phyloP scores from a whole-genome alignment of 2,329 filamentous ascomycete genomes.

The Colletotrichum sublineola region DNA sequence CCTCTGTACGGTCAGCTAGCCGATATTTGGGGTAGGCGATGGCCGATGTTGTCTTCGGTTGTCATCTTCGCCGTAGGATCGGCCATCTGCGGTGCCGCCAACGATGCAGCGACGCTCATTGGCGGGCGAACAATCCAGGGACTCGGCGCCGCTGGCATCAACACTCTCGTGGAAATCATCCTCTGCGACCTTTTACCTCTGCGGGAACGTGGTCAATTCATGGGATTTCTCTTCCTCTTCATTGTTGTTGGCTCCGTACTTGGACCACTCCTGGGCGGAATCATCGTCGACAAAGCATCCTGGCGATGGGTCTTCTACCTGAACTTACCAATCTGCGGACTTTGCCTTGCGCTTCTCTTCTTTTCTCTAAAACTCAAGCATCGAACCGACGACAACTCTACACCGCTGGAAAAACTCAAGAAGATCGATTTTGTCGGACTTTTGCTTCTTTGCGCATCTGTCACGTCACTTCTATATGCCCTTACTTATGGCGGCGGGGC shows the following conservation, averaged over 20 bases:
- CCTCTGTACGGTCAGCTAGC: slow-evolving; percentile 47
- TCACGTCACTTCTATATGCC: slow-evolving; percentile 52
- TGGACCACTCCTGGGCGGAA: slow-evolving; percentile 50
- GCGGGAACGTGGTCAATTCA: background rate
- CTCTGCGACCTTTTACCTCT: background rate
- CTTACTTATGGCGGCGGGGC: slow-evolving; percentile 33
- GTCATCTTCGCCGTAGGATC: slow-evolving; percentile 43
- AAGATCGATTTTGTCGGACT: slow-evolving; percentile 58
- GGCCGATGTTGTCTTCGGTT: slow-evolving; percentile 38
- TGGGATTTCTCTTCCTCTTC: slow-evolving; percentile 55
- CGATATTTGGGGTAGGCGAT: slow-evolving; percentile 47
- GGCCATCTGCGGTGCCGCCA: background rate
- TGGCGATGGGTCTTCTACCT: slow-evolving; percentile 63
- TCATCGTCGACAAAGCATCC: slow-evolving; percentile 46
- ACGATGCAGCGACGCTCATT: background rate
- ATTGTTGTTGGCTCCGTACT: slow-evolving; percentile 53
- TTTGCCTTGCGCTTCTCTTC: slow-evolving; percentile 43
- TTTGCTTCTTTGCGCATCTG: slow-evolving; percentile 53
- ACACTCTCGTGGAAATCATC: background rate
- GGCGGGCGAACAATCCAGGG: background rate
- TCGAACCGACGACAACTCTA: slow-evolving; percentile 34
- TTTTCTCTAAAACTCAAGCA: slow-evolving; percentile 46
- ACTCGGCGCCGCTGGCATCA: background rate
- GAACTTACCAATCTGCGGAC: slow-evolving; percentile 51
- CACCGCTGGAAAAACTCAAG: slow-evolving; percentile 37